A percentile compares a stretch with the other conserved stretches of the same genome.
Evolutionary conservation across 257 asterid species (phyloP).

Genomic region (Haberlea rhodopensis): DNA sequence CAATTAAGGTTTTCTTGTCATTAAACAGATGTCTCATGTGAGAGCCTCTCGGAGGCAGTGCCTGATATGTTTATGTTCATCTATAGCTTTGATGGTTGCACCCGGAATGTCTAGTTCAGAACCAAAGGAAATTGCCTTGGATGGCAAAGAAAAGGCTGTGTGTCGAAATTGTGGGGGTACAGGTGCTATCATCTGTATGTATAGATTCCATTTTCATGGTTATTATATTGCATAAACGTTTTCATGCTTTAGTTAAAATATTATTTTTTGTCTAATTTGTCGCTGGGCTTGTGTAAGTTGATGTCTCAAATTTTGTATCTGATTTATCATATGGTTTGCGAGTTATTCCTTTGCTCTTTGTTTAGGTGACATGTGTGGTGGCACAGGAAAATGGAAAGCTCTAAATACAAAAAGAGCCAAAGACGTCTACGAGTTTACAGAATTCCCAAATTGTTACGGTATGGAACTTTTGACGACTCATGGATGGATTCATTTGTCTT

Average conservation of each 20-base stretch:
- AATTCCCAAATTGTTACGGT: slow-evolving; percentile 99
- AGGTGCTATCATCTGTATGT: slow-evolving; percentile 90
- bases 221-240: not conserved
- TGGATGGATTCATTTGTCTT: not conserved
- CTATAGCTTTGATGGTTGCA: slow-evolving; percentile 50
- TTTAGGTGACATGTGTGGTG: slow-evolving; percentile 99
- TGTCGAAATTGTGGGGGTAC: slow-evolving; percentile 92
- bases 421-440: slow-evolving; percentile 92
- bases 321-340: slow-evolving; percentile 25
- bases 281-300: not conserved
- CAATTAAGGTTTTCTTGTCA: slow-evolving; percentile 17
- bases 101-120: slow-evolving; percentile 39
- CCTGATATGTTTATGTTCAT: slow-evolving; percentile 70
- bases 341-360: slow-evolving; percentile 44
- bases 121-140: slow-evolving; percentile 55
- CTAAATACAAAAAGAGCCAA: slow-evolving; percentile 93
- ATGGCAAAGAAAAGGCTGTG: slow-evolving; percentile 57
- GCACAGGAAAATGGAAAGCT: slow-evolving; percentile 99
- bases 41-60: slow-evolving; percentile 68
- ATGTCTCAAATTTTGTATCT: not conserved
- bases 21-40: slow-evolving; percentile 41
- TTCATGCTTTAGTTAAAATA: not conserved
- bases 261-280: no score
- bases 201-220: not conserved
- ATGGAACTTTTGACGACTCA: slow-evolving; percentile 23